Evolutionary conservation across 805 yeast species (phyloP), one percentile per base, ranked within the genome.

Genomic region (Candida ipomoeae): DNA sequence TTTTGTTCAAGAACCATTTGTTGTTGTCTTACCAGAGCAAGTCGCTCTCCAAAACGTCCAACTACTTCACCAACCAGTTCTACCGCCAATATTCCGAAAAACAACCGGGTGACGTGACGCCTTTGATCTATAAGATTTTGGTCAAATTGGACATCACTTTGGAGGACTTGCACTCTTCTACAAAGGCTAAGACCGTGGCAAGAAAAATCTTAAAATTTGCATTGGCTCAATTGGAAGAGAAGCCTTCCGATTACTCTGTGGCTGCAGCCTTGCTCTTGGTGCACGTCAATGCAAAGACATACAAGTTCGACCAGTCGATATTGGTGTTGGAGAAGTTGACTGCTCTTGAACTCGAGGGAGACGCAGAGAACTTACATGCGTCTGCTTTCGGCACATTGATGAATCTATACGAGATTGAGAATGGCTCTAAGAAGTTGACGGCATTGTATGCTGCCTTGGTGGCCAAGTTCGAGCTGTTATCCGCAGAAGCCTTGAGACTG

Each of bases 1-100:
- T 62, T 2, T 56, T 81, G 41, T 52, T 64, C 18, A 72, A 77
- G 59, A 81, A 81, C 58, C 74, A 74, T 58, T 55, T 77, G 29
- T 55, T 77, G 29, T 66, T 81, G 55, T 69, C 71, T 14, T 73
- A 62, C 56, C 60, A 65, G 36, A 57, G 75, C 5, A 76, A 75
- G 18, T 77, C 74, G 10, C 60, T 72, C 45, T 55, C 67, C 21
- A 53, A 51, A 33, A 44, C 57, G 2, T 62, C 68, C 5, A 59
- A 51, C 13, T 66, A 66, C 44, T 57, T 69, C 47, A 55, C 54
- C 36, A 52, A 50, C 18, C 48, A 54, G 13, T 64, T 64, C 40
- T 49, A 61, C 14, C 31, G 37, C 17, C 49, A 59, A 18, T 68
- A 58, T 46, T 40, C 60, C 4, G 29, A 43, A 33, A 62, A 61